phyloP scores from a whole-genome alignment of 1,139 yeast species.

The Suhomyces guaymorum region DNA sequence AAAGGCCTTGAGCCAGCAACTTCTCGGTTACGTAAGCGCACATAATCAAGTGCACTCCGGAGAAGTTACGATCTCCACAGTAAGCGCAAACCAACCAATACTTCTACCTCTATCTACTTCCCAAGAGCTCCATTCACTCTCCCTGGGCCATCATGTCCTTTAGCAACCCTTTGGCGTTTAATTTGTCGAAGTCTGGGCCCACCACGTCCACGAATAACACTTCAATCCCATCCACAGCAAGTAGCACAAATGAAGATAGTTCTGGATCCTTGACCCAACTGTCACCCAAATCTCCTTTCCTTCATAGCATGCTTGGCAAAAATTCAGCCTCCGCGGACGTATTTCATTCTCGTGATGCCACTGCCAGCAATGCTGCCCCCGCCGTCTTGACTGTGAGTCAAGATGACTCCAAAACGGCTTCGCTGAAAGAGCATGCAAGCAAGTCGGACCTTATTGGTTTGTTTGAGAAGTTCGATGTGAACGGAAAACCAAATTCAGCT shows the following conservation, averaged over 20 bases:
- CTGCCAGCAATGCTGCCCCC: slow-evolving; percentile 26
- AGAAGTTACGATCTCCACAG: neutral
- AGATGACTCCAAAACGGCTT: slow-evolving; percentile 8
- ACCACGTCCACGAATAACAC: slow-evolving; percentile 46
- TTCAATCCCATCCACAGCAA: slow-evolving; percentile 18
- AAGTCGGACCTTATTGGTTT: slow-evolving; percentile 38
- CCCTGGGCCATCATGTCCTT: slow-evolving; percentile 26
- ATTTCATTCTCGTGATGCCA: slow-evolving; percentile 5
- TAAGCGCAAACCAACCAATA: neutral
- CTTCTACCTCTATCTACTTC: neutral
- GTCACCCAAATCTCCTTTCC: slow-evolving; percentile 20
- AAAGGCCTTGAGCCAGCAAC: neutral
- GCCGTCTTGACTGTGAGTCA: slow-evolving; percentile 27
- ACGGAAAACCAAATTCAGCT: slow-evolving; percentile 10
- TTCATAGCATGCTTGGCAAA: slow-evolving; percentile 22
- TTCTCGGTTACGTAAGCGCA: too few species aligned
- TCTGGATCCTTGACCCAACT: slow-evolving; percentile 3
- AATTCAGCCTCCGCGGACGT: slow-evolving; percentile 10
- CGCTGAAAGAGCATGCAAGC: slow-evolving; percentile 8
- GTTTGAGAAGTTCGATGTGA: slow-evolving; percentile 43
- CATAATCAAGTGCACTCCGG: too few species aligned
- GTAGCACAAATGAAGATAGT: neutral
- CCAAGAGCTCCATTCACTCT: neutral
- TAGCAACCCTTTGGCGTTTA: slow-evolving; percentile 39
- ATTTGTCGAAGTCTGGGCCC: slow-evolving; percentile 42